Evolutionary conservation across 2,329 filamentous ascomycete genomes (phyloP).

Genomic region (Didymella glomerata): DNA sequence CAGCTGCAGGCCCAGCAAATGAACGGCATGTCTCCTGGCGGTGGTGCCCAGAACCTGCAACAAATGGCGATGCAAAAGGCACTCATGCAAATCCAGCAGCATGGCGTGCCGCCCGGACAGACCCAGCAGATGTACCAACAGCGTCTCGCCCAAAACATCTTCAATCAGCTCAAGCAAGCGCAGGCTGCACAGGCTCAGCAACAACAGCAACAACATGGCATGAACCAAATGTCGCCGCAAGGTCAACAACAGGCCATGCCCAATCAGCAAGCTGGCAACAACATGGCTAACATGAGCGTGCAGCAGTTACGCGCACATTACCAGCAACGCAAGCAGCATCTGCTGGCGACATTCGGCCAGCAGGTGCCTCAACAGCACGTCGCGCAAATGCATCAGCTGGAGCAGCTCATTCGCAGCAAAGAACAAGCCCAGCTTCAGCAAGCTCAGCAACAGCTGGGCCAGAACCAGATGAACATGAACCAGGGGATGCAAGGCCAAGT

Average conservation of each 20-base stretch:
- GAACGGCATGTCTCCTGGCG: constrained; percentile 31
- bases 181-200: constrained; percentile 39
- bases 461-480: constrained; percentile 32
- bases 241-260: constrained; percentile 35
- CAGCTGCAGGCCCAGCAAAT: constrained; percentile 21
- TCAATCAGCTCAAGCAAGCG: constrained; percentile 29
- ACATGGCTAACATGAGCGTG: constrained; percentile 40
- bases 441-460: constrained; percentile 29
- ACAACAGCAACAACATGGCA: constrained; percentile 35
- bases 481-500: constrained; percentile 40
- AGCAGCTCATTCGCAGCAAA: constrained; percentile 37
- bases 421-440: constrained; percentile 26
- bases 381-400: constrained; percentile 41
- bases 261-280: constrained; percentile 31
- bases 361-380: constrained; percentile 39
- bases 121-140: constrained; percentile 38
- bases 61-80: constrained; percentile 46
- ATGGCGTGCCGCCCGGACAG: constrained; percentile 44
- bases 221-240: constrained; percentile 45
- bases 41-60: constrained; percentile 33
- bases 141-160: constrained; percentile 38
- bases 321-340: constrained; percentile 34
- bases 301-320: constrained; percentile 40
- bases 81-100: constrained; percentile 42
- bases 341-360: constrained; percentile 36